Evolutionary conservation across 2,329 filamentous ascomycete genomes (phyloP).

Genomic region (Stachybotrys elegans): DNA sequence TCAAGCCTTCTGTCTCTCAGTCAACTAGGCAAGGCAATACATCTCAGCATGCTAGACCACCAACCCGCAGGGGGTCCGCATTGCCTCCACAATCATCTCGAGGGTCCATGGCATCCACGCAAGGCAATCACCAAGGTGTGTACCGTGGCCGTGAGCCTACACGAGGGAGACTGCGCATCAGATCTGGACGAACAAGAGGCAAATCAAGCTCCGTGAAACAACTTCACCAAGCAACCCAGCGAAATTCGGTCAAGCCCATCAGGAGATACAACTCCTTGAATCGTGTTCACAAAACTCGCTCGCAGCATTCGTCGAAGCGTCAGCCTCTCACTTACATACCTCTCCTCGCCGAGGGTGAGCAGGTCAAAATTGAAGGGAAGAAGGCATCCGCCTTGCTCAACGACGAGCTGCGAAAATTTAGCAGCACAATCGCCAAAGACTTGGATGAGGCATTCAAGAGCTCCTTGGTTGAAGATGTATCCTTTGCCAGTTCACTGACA

Average conservation of each 20-base stretch:
- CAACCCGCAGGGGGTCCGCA: slow-evolving; percentile 21
- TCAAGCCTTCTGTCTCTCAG: slow-evolving; percentile 18
- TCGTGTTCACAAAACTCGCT: slow-evolving; percentile 18
- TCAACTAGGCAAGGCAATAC: slow-evolving; percentile 28
- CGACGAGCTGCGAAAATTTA: slow-evolving; percentile 80
- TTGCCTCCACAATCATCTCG: slow-evolving; percentile 26
- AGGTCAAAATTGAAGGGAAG: slow-evolving; percentile 6
- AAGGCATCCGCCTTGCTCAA: slow-evolving; percentile 39
- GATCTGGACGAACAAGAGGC: slow-evolving; percentile 42
- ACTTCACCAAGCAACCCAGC: slow-evolving; percentile 4
- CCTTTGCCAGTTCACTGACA: slow-evolving; percentile 26
- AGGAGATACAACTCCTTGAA: no score
- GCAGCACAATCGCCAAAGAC: slow-evolving; percentile 78
- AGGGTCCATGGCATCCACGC: slow-evolving; percentile 46
- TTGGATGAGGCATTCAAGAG: slow-evolving; percentile 91
- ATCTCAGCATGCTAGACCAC: slow-evolving; percentile 23
- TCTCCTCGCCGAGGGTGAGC: not conserved
- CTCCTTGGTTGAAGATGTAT: slow-evolving; percentile 39
- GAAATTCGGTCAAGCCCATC: slow-evolving; percentile 7
- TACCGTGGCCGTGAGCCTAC: slow-evolving; percentile 35
- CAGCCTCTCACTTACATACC: slow-evolving; percentile 16
- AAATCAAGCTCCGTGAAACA: slow-evolving; percentile 25
- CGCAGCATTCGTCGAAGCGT: slow-evolving; percentile 23
- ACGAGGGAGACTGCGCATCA: slow-evolving; percentile 43
- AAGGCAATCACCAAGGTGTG: slow-evolving; percentile 38